Base-by-base conservation (phyloP, 495 filamentous ascomycete genomes). In the Cercophora sp. region DNA sequence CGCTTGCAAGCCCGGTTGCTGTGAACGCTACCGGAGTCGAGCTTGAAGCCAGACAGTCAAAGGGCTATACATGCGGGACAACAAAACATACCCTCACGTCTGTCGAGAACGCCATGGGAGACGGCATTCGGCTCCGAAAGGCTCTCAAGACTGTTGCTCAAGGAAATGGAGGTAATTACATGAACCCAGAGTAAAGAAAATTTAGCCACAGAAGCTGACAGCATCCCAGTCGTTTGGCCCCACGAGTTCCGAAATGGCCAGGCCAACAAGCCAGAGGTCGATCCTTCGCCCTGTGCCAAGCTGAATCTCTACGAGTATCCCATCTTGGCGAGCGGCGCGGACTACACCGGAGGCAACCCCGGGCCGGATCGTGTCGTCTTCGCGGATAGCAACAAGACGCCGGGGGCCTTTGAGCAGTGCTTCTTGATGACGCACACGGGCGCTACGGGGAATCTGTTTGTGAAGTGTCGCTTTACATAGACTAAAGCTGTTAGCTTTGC, bases 341-440 rank as follows among this genome's bases (percentile, higher is more conserved):
- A 41, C 37, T 41, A 41, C 23, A 20, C 37, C 11, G 37, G 37
- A 20, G 37, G 37, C n/a, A 20, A 19, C 8, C 37, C 37, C 37
- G 37, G 37, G 2, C 8, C 37, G 37, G 37, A 41, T 20, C 37
- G 37, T 22, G 37, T 41, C 10, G 37, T 41, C 10, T 41, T 41
- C 18, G 37, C 37, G 13, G 37, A 41, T 41, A 41, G 37, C 37
- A 41, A 41, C 37, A 41, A 22, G 37, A 41, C 37, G 2, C 37
- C 37, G 4, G 37, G 37, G 2, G 37, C 37, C 3, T 41, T 4
- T 41, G 37, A 41, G 18, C 37, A 41, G 37, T 41, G 37, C 37
- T 41, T 41, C 37, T 41, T 41, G 37, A 41, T 41, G 37, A 41
- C 37, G 37, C 37, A 41, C 18, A 41, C 37, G 16, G 37, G 37